Conservation (phyloP, 2,329 filamentous ascomycete genomes). For the Fusarium lateritium region DNA sequence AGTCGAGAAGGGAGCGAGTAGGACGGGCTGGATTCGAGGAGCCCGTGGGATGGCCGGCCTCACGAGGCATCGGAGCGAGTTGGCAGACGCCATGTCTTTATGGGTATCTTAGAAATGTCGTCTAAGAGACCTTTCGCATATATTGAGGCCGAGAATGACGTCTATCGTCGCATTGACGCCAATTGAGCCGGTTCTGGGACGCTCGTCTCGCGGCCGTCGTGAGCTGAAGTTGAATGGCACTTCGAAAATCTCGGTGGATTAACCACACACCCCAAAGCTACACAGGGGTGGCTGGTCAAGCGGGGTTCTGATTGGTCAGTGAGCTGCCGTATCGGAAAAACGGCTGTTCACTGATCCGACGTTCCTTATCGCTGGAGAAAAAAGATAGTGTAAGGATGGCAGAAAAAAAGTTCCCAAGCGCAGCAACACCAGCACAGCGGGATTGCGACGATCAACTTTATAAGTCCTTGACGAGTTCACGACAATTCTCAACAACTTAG, state of each 20-base stretch:
- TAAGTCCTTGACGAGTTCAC: neutral
- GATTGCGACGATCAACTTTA: slow-evolving; percentile 19
- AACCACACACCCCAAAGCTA: slow-evolving; percentile 43
- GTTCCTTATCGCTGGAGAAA: slow-evolving; percentile 49
- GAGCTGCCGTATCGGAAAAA: slow-evolving; percentile 42
- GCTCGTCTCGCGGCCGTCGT: slow-evolving; percentile 44
- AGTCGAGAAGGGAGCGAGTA: slow-evolving; percentile 61
- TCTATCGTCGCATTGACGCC: slow-evolving; percentile 50
- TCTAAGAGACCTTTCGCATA: slow-evolving; percentile 13
- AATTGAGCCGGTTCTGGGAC: slow-evolving; percentile 49
- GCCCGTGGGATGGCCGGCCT: slow-evolving; percentile 54
- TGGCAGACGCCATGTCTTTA: slow-evolving; percentile 57
- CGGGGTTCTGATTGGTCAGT: slow-evolving; percentile 38
- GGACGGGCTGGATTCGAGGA: slow-evolving; percentile 53
- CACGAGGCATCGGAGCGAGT: slow-evolving; percentile 61
- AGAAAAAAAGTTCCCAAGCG: slow-evolving; percentile 45
- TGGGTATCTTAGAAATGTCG: neutral
- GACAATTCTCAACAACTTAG: neutral
- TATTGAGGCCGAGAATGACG: slow-evolving; percentile 8
- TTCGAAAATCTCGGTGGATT: slow-evolving; percentile 51
- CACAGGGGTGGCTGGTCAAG: slow-evolving; percentile 15
- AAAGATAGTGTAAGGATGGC: slow-evolving; percentile 20
- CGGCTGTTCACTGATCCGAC: slow-evolving; percentile 48
- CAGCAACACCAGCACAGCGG: slow-evolving; percentile 24
- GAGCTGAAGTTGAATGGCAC: slow-evolving; percentile 46